phyloP scores from a whole-genome alignment of 352 stramenopile genomes.

The Globisporangium abappressorium region DNA sequence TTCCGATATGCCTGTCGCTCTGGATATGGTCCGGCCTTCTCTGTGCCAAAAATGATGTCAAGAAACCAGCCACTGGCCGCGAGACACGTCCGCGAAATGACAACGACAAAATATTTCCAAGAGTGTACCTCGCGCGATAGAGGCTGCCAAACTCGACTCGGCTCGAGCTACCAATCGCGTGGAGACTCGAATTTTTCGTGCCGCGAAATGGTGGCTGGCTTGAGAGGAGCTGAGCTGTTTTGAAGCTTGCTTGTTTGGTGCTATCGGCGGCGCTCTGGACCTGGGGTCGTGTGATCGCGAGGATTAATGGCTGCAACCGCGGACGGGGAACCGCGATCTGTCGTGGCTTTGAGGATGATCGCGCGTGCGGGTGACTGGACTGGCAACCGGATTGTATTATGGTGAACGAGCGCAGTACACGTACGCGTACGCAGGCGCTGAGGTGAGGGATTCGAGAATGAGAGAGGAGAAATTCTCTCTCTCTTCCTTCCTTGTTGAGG shows the following conservation, averaged over 20 bases:
- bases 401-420: background rate
- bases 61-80: conserved; percentile 1
- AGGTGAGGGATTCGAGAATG: background rate
- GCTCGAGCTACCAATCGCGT: background rate
- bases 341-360: background rate
- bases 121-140: conserved; percentile 1
- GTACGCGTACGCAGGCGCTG: background rate
- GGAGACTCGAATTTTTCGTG: background rate
- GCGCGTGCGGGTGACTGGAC: background rate
- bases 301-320: background rate
- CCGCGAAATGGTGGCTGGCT: conserved; percentile 3
- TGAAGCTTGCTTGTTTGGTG: background rate
- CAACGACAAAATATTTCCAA: conserved; percentile 1
- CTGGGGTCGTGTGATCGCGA: background rate
- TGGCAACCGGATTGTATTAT: background rate
- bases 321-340: background rate
- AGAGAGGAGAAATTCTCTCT: background rate
- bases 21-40: background rate
- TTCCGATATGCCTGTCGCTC: background rate
- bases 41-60: background rate
- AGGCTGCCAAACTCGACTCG: conserved; percentile 6
- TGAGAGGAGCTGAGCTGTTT: background rate
- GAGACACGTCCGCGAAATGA: conserved; percentile 3
- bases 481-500: background rate
- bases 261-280: background rate